Evolutionary conservation across 345 rosid species (phyloP), one percentile per base, ranked within the genome.

Genomic region (Rhodamnia argentea): DNA sequence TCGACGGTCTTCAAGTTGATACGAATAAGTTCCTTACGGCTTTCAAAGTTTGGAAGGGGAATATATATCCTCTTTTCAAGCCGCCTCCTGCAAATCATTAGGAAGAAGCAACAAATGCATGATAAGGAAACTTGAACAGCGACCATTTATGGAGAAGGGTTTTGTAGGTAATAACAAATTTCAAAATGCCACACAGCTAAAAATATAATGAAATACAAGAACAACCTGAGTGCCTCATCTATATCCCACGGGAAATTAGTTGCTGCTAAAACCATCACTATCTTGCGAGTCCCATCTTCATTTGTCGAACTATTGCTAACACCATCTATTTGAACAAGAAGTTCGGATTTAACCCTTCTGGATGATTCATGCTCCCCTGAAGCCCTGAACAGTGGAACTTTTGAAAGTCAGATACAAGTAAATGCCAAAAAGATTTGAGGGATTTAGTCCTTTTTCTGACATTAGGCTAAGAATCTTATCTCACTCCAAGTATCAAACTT

Each of bases 231-330:
- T 20, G 99, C 99, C 92, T 96, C 98, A 81, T 98, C 99, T 88
- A 98, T 98, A 93, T 98, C 99, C 99, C 99, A 98, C 2, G 99
- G 99, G 88, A 96, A 98, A 91, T 98, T 98, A 84, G 99, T 98
- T 54, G 99, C 99, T 57, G 99, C 99, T 89, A 98, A 91, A 84
- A 98, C 99, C 99, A 96, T 98, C 86, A 98, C 99, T 86, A 98
- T 94, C 89, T 98, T 98, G 82, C 96, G 93, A 87, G 94, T 97
- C 54, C 99, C 99, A 86, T 97, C 99, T 92, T 98, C 99, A 88
- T 93, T 93, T 42, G 97, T 95, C n/a, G 94, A 92, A 84, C 94
- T 92, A 89, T 93, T 93, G 92, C 91, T 98, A 86, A 98, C 99
- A 85, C 99, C 99, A 91, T 98, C 99, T 64, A 98, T 98, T 94